Evolutionary conservation across 352 stramenopile species (phyloP).

Genomic region (Phytophthora sansomeana): DNA sequence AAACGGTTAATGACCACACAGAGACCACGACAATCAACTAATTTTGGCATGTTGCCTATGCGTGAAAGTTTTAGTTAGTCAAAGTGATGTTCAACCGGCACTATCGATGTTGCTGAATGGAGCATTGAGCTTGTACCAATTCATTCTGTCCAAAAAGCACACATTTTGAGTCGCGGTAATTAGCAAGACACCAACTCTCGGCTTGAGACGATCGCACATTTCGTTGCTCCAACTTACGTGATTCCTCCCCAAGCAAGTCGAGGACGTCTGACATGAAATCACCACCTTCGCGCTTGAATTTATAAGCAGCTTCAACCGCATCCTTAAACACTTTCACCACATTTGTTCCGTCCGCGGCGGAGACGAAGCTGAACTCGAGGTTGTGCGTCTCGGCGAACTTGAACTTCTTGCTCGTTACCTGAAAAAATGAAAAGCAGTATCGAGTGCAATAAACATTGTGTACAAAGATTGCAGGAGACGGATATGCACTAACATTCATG

Average conservation of each 20-base stretch:
- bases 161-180: background rate
- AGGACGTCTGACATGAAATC: conserved; percentile 95
- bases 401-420: conserved; percentile 97
- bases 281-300: conserved; percentile 91
- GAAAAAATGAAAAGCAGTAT: background rate
- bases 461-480: background rate
- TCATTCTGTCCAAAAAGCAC: conserved; percentile 17
- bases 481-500: conserved; percentile 74
- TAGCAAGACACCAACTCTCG: background rate
- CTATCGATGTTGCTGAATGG: background rate
- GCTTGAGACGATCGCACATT: no score
- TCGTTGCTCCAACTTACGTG: conserved; percentile 40
- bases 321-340: conserved; percentile 96
- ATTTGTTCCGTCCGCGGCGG: conserved; percentile 95
- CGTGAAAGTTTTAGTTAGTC: background rate
- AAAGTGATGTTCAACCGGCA: background rate
- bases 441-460: background rate
- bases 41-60: conserved; percentile 11
- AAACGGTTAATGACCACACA: conserved; percentile 1
- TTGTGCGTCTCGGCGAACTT: conserved; percentile 95
- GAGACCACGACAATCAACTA: conserved; percentile 2
- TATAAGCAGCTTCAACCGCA: conserved; percentile 81
- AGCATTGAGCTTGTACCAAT: background rate
- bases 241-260: conserved; percentile 82
- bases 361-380: conserved; percentile 95